A percentile compares a stretch with the other conserved stretches of the same genome.
Conservation (phyloP, 805 yeast genomes). For the Alloascoidea africana region DNA sequence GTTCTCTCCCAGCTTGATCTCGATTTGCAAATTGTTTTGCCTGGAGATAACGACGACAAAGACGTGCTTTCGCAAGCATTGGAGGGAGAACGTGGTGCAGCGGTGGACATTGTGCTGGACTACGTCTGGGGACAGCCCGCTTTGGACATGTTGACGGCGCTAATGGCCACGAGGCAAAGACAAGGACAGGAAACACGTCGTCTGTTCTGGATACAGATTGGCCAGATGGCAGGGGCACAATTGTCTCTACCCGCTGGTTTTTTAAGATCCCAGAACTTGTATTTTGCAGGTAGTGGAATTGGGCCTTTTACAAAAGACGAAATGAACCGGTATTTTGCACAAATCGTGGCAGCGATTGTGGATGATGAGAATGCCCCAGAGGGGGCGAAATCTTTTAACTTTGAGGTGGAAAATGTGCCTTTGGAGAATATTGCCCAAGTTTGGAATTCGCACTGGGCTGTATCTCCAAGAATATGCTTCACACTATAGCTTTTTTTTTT, state of each 20-base stretch:
- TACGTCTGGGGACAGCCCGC: not conserved
- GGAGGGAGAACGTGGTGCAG: too few species aligned
- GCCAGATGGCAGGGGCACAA: not conserved
- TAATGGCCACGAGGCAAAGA: not conserved
- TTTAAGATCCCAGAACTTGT: conserved; percentile 1
- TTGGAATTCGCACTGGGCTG: not conserved
- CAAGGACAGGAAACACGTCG: too few species aligned
- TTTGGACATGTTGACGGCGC: not conserved
- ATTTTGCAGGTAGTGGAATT: not conserved
- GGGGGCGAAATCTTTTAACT: too few species aligned
- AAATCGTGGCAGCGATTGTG: not conserved
- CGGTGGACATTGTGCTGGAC: conserved; percentile 1
- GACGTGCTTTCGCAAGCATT: too few species aligned
- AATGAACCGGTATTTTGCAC: not conserved
- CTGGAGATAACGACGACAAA: not conserved
- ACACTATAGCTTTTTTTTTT: too few species aligned
- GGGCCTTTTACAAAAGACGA: not conserved
- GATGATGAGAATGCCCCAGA: too few species aligned
- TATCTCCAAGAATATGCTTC: not conserved
- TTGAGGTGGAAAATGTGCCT: not conserved
- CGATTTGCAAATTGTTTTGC: not conserved
- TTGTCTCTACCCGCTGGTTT: not conserved
- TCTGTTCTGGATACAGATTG: conserved; percentile 1
- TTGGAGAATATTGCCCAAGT: not conserved
- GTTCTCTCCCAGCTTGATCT: not conserved